These are phyloP conservation scores for Azolla pinnata DNA, from an alignment of 75 land plant species.

Conservation along the genomic window DNA sequence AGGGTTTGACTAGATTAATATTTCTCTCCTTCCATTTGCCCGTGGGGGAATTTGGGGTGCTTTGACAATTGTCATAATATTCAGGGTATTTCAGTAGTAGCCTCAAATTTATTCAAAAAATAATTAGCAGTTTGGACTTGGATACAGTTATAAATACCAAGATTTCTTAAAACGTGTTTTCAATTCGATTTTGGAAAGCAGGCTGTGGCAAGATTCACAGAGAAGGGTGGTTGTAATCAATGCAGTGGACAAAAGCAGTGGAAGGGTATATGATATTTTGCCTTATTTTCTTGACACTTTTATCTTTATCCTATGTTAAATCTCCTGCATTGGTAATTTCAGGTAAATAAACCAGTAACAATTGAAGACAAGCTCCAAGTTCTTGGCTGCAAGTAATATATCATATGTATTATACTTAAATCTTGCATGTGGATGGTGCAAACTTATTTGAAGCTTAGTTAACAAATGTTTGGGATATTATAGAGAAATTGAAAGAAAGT, in stretches of 20 bases:
- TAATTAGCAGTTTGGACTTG: too few species aligned
- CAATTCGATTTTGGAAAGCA: conserved; percentile 10
- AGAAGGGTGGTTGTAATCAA: conserved; percentile 45
- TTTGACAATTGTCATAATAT: neutral
- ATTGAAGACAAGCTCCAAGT: conserved; percentile 70
- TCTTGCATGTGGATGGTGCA: neutral
- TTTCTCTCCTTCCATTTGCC: neutral
- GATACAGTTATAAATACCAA: neutral
- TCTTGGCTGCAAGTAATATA: conserved; percentile 79
- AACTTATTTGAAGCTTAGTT: neutral
- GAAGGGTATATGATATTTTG: conserved; percentile 32
- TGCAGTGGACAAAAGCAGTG: conserved; percentile 37
- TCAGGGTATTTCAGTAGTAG: too few species aligned
- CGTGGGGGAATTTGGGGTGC: neutral
- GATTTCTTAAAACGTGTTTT: neutral
- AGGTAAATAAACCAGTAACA: conserved; percentile 52
- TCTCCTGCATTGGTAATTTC: conserved; percentile 4
- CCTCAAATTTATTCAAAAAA: too few species aligned
- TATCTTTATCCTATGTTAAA: neutral
- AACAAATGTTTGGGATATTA: too few species aligned
- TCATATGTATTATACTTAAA: neutral
- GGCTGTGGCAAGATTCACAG: conserved; percentile 98
- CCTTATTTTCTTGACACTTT: neutral
- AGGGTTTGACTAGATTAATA: too few species aligned
- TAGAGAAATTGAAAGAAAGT: conserved; percentile 59